Evolutionary conservation across 768 basidiomycete species (phyloP), one percentile per base, ranked within the genome.

Genomic region (Termitomyces sp.): DNA sequence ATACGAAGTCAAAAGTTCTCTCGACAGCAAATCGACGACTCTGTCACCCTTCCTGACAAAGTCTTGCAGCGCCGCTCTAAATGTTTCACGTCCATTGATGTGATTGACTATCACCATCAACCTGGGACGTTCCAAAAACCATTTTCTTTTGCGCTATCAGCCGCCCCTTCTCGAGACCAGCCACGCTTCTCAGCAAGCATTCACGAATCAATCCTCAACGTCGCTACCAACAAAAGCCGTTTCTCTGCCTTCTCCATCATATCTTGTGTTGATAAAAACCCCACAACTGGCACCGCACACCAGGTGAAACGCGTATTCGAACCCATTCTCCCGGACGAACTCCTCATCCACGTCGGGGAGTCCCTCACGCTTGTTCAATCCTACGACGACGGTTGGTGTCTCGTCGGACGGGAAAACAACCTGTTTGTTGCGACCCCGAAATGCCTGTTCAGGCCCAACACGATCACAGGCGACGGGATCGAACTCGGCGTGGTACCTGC

Each of bases 371-470:
- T 90, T 29, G 75, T 90, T 3, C 81, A 82, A 59, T 82, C 82
- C 5, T 88, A 85, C 63, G 86, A 91, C 58, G 90, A 92, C 57
- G 90, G 88, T 2, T 92, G 90, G 90, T 89, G 86, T 63, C 76
- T 88, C 52, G 86, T 88, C 52, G 84, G 81, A 20, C 75, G 86
- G 29, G 81, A 86, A 59, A 68, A 66, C 46, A 59, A 62, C 58
- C 65, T 70, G 26, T 64, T 73, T 26, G 64, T 70, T 18, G 56
- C 69, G 6, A 64, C 62, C 28, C 63, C 75, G 10, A 75, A 75
- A 62, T 78, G 77, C 1, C 55, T 78, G 39, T 81, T 81, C 64
- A 73, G 71, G 56, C 67, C 72, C 12, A 61, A 68, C 7, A 54
- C 56, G 36, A 64, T 56, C 24, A 54, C 58, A 46, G 68, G 66